These are phyloP conservation scores for Prillingera fragicola DNA, from an alignment of 1,284 basidiomycete genomes.

Conservation along the genomic window DNA sequence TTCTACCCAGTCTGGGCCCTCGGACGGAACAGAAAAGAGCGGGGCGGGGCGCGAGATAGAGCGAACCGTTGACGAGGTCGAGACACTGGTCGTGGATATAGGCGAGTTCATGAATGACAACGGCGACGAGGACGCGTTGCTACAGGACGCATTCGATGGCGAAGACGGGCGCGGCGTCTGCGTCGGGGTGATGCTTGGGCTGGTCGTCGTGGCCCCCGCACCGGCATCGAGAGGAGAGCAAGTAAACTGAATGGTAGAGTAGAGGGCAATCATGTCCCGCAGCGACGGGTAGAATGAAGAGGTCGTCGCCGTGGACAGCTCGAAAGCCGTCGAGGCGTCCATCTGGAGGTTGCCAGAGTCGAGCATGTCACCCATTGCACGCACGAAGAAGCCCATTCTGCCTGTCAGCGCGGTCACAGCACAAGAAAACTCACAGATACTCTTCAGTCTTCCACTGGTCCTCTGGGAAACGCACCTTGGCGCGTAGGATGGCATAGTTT, in stretches of 20 bases:
- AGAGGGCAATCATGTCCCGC: constrained; percentile 19
- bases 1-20: constrained; percentile 21
- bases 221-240: constrained; percentile 8
- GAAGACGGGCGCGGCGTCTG: no score
- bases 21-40: constrained; percentile 4
- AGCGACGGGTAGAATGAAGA: constrained; percentile 12
- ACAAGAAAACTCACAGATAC: constrained; percentile 9
- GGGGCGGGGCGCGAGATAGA: background rate
- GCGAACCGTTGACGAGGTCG: no score
- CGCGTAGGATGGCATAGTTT: constrained; percentile 13
- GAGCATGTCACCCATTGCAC: constrained; percentile 24
- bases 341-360: constrained; percentile 9
- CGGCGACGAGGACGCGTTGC: no score
- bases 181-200: no score
- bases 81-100: no score
- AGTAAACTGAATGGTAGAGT: constrained; percentile 11
- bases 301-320: constrained; percentile 3
- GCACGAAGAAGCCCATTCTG: constrained; percentile 20
- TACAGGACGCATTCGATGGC: no score
- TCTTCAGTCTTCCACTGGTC: constrained; percentile 19
- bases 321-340: constrained; percentile 12
- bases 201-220: no score
- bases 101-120: no score
- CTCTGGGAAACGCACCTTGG: constrained; percentile 14
- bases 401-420: background rate